These are phyloP conservation scores for Candida germanica DNA, from an alignment of 805 yeast genomes.

Conservation along the genomic window DNA sequence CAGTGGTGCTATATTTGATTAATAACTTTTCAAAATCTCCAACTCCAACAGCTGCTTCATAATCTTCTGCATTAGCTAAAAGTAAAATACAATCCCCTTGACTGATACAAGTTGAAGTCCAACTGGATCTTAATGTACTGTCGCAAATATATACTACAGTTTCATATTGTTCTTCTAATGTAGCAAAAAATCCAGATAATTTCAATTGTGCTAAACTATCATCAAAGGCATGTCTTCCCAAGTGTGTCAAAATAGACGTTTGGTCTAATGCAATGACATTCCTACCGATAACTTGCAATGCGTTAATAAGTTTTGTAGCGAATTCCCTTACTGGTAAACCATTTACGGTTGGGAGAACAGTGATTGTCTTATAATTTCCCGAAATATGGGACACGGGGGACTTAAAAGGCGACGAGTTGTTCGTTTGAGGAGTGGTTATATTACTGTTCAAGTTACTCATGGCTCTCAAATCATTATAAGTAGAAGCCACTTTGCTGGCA, in stretches of 20 bases:
- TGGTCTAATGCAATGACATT: slow-evolving; percentile 80
- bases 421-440: slow-evolving; percentile 11
- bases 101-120: slow-evolving; percentile 90
- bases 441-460: slow-evolving; percentile 8
- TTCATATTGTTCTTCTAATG: slow-evolving; percentile 83
- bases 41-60: slow-evolving; percentile 53
- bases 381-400: slow-evolving; percentile 31
- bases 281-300: slow-evolving; percentile 69
- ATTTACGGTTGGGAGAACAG: slow-evolving; percentile 72
- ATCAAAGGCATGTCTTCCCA: slow-evolving; percentile 93
- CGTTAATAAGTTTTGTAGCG: slow-evolving; percentile 68
- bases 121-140: slow-evolving; percentile 72
- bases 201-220: slow-evolving; percentile 74
- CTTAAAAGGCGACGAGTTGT: slow-evolving; percentile 18
- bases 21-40: slow-evolving; percentile 85
- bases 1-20: slow-evolving; percentile 73
- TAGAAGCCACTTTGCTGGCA: slow-evolving; percentile 50
- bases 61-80: slow-evolving; percentile 77
- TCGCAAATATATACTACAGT: slow-evolving; percentile 90
- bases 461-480: slow-evolving; percentile 12
- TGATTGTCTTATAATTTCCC: slow-evolving; percentile 72
- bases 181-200: slow-evolving; percentile 85
- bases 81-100: slow-evolving; percentile 94
- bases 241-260: slow-evolving; percentile 69
- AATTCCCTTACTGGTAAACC: slow-evolving; percentile 88